A percentile compares a stretch with the other conserved stretches of the same genome.
Conservation (phyloP, 352 stramenopile genomes). For the Globisporangium alternatum region DNA sequence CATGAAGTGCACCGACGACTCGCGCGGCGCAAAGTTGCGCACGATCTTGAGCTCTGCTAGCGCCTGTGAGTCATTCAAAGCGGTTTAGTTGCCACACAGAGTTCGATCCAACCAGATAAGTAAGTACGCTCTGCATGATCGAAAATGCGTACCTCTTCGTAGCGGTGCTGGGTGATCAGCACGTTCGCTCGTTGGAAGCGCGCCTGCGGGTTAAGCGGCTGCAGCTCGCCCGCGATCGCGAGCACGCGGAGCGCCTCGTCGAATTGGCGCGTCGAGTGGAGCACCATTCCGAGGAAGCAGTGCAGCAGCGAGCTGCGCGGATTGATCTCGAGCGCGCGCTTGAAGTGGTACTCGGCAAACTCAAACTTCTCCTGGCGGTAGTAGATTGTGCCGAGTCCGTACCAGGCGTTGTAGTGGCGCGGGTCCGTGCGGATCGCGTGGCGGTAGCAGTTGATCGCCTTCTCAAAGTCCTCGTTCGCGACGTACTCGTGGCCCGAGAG, state of each 20-base stretch:
- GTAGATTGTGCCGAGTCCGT: slow-evolving; percentile 93
- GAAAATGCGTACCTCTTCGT: slow-evolving; percentile 62
- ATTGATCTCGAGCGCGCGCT: slow-evolving; percentile 92
- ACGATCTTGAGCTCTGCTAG: slow-evolving; percentile 91
- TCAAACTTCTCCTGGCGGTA: slow-evolving; percentile 97
- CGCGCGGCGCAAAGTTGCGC: slow-evolving; percentile 91
- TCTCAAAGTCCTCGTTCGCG: slow-evolving; percentile 98
- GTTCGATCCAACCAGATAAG: background rate
- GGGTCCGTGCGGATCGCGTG: slow-evolving; percentile 92
- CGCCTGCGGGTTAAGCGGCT: slow-evolving; percentile 92
- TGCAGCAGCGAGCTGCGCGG: slow-evolving; percentile 92
- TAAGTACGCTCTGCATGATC: background rate
- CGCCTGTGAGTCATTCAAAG: slow-evolving; percentile 33
- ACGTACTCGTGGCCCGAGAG: slow-evolving; percentile 97
- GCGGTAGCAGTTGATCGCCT: slow-evolving; percentile 94
- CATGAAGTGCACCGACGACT: slow-evolving; percentile 96
- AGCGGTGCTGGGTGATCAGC: slow-evolving; percentile 90
- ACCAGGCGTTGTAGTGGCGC: slow-evolving; percentile 93
- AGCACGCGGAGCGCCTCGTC: slow-evolving; percentile 92
- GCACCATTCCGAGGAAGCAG: slow-evolving; percentile 95
- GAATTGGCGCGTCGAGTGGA: slow-evolving; percentile 89
- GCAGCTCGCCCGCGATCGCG: slow-evolving; percentile 80
- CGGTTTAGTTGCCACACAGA: background rate
- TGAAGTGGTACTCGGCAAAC: slow-evolving; percentile 97
- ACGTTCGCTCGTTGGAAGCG: slow-evolving; percentile 95